Evolutionary conservation across 78 protist genomes (phyloP), one percentile per base, ranked within the genome.

Genomic region (Emiliania huxleyi): DNA sequence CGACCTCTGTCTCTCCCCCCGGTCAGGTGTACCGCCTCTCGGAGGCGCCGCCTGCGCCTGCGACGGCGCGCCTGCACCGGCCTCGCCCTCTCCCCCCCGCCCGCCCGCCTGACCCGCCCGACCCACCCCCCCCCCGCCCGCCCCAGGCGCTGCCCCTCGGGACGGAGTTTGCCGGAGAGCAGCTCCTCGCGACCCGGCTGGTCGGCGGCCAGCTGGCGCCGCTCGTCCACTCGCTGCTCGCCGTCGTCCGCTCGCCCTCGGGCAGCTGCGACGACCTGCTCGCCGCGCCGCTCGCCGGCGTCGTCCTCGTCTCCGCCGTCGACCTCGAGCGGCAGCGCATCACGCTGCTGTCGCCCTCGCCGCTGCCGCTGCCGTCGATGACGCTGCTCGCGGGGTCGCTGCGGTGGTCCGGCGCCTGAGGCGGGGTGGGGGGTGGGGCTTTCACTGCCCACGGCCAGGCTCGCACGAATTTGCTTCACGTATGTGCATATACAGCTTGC

Each of bases 121-220:
- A n/a, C n/a, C n/a, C n/a, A n/a, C n/a, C n/a, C n/a, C n/a, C n/a
- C n/a, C n/a, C n/a, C n/a, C n/a, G n/a, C n/a, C n/a, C n/a, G 4
- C 0, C 38, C 40, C 38, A 44, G 25, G 75, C 91, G n/a, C 19
- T 87, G 49, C 91, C 91, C 45, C 35, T 87, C 37, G 91, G 91
- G 1, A 29, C 22, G 38, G 4, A 2, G 3, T 5, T 12, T 1
- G 38, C 0, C 19, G 26, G 38, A 1, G 48, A 81, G 38, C 49
- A 1, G 23, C 12, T 81, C 1, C 29, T 22, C 42, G 56, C 52
- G 23, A 18, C 26, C 18, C 52, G 15, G 42, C 18, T 44, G 26
- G 0, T 40, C 21, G 0, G 22, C 8, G 1, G 52, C 29, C n/a
- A 3, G 5, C 29, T 12, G 33, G 18, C 56, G 1, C 0, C 89